Base-by-base conservation (phyloP, 2,329 filamentous ascomycete genomes). In the Fusarium aywerte region DNA sequence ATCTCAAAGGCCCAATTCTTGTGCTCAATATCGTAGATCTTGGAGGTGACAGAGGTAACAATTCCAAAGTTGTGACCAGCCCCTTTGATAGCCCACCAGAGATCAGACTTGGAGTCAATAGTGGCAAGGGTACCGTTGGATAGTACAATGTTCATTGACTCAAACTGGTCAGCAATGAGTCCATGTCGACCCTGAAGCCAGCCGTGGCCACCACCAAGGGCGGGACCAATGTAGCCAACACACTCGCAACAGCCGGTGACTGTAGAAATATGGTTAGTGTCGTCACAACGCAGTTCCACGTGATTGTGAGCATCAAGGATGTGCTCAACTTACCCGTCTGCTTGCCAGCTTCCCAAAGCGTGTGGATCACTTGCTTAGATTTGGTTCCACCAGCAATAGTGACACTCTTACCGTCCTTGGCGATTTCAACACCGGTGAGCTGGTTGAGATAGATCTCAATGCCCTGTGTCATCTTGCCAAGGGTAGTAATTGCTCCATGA, bases 41-140 rank as follows among this genome's bases (percentile, higher is more conserved):
- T 78, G 42, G 79, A 65, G 21, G 58, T 62, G 9, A 62, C 33
- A 4, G 63, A 68, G 5, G 74, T 76, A 15, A 75, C 73, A 3
- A 79, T 74, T 18, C 72, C 76, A 29, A 78, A 78, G 50, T 76
- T 76, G 32, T 74, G 72, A 0, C 77, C 77, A 9, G 73, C 74
- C 7, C 77, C 77, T 43, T 71, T 65, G 53, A 77, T 68, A 4
- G 71, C 77, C 77, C 76, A 79, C 57, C 75, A 79, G 1, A 79
- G 68, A 25, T 79, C 77, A 5, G 60, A 56, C 5, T 33, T 49
- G 3, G 51, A 25, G 33, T 77, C 56, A 32, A 74, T 58, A 2
- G 52, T 71, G 4, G 52, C 49, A 5, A 68, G 35, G 7, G 58
- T 49, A 5, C 77, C 77, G 32, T 76, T 67, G n/a, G 77, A 65